Percentiles rank a stretch among this genome's conserved stretches.
These are phyloP conservation scores for Penicillium bovifimosum DNA, from an alignment of 495 filamentous ascomycete species.

Conservation along the genomic window DNA sequence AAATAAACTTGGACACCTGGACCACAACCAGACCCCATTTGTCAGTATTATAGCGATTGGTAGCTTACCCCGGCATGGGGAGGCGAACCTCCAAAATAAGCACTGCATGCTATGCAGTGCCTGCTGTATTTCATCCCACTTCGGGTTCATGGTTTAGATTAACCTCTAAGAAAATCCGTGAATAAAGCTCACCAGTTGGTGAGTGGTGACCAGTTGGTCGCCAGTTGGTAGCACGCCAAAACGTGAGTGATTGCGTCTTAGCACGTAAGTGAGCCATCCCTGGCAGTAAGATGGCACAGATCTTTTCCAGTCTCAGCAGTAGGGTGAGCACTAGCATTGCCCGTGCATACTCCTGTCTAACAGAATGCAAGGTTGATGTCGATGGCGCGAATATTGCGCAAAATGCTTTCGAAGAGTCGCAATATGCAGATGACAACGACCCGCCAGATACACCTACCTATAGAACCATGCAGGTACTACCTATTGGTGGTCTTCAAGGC, in stretches of 20 bases:
- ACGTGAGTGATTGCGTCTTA: conserved; percentile 3
- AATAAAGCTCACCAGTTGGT: no score
- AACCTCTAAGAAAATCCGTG: no score
- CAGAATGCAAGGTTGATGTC: neutral
- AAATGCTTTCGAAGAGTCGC: neutral
- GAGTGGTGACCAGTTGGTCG: no score
- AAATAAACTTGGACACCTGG: no score
- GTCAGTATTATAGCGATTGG: no score
- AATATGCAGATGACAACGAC: neutral
- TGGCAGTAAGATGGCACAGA: neutral
- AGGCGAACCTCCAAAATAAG: no score
- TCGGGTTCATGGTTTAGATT: no score
- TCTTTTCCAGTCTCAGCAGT: neutral
- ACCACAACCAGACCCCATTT: no score
- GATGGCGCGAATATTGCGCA: neutral
- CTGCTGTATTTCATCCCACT: no score
- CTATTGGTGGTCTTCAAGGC: neutral
- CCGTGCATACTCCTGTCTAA: neutral
- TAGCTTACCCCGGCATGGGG: no score
- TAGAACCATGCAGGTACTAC: neutral
- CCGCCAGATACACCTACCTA: neutral
- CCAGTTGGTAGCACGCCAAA: conserved; percentile 3
- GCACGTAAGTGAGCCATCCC: neutral
- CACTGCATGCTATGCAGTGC: no score
- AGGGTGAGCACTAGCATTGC: neutral